Conservation (phyloP, 805 yeast species). For the Wickerhamiella bombiphila region DNA sequence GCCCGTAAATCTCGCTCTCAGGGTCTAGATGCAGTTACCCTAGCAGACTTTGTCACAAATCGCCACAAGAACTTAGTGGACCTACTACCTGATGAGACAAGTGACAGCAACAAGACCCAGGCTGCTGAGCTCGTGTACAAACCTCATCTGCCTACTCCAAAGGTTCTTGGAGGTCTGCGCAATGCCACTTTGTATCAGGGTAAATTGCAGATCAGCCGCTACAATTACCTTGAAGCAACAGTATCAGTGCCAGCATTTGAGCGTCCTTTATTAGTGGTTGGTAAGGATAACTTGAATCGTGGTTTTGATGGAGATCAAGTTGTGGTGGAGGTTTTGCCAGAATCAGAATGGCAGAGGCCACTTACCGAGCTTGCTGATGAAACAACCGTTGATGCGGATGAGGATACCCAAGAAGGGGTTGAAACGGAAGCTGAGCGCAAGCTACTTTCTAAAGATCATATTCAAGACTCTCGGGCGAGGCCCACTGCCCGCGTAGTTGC, state of each 20-base stretch:
- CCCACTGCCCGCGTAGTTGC: conserved; percentile 96
- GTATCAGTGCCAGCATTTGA: conserved; percentile 58
- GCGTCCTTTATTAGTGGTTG: conserved; percentile 68
- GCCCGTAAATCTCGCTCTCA: conserved; percentile 39
- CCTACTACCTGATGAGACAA: conserved; percentile 25
- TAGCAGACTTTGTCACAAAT: conserved; percentile 54
- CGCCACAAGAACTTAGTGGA: conserved; percentile 55
- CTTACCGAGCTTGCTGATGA: conserved; percentile 69
- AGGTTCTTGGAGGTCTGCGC: conserved; percentile 81
- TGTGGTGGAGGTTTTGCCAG: conserved; percentile 77
- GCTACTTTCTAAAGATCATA: conserved; percentile 28
- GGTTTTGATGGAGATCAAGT: conserved; percentile 87
- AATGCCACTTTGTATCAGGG: conserved; percentile 85
- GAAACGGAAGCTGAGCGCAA: background rate
- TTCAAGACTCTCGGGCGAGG: background rate
- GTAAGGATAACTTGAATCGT: conserved; percentile 74
- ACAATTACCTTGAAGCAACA: conserved; percentile 78
- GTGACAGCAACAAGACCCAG: conserved; percentile 15
- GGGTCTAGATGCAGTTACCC: conserved; percentile 39
- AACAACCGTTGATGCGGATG: conserved; percentile 38
- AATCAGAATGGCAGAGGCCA: conserved; percentile 76
- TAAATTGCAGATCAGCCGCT: conserved; percentile 59
- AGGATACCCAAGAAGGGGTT: conserved; percentile 27
- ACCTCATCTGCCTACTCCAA: conserved; percentile 63
- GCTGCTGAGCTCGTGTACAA: conserved; percentile 48